Conservation (phyloP, 2,329 filamentous ascomycete genomes). For the Ciborinia camelliae region DNA sequence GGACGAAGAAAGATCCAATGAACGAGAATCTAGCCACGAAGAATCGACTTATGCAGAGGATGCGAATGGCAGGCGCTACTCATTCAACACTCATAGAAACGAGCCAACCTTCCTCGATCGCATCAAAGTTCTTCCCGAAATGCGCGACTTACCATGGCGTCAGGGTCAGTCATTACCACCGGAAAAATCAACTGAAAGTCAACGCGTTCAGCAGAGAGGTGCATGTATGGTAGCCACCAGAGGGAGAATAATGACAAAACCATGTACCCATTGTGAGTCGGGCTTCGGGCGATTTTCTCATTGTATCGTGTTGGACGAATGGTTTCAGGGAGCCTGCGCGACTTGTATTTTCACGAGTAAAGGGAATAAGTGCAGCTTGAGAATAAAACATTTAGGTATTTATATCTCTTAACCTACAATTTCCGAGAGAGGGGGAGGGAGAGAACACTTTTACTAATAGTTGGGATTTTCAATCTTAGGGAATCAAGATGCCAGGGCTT, state of each 20-base stretch:
- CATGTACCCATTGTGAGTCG: constrained; percentile 29
- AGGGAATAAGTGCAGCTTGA: constrained; percentile 32
- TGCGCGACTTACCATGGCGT: constrained; percentile 33
- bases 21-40: constrained; percentile 2
- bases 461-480: constrained; percentile 19
- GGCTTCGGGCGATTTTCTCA: constrained; percentile 30
- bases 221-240: constrained; percentile 29
- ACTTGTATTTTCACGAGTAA: constrained; percentile 33
- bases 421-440: too few relatives aligned
- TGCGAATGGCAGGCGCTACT: not conserved
- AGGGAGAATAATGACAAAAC: constrained; percentile 22
- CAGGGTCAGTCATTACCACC: constrained; percentile 28
- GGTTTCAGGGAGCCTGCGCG: constrained; percentile 33
- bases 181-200: constrained; percentile 29
- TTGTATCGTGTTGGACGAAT: constrained; percentile 30
- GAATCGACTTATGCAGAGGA: not conserved
- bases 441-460: not conserved
- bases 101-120: constrained; percentile 17
- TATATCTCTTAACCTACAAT: not conserved
- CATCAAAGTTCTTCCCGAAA: constrained; percentile 23
- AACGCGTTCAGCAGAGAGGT: constrained; percentile 29
- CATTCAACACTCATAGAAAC: constrained; percentile 1
- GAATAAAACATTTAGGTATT: constrained; percentile 26
- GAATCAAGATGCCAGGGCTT: constrained; percentile 27
- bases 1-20: constrained; percentile 3